These are phyloP conservation scores for Kondoa subrosea DNA, from an alignment of 768 basidiomycete genomes.

Conservation along the genomic window DNA sequence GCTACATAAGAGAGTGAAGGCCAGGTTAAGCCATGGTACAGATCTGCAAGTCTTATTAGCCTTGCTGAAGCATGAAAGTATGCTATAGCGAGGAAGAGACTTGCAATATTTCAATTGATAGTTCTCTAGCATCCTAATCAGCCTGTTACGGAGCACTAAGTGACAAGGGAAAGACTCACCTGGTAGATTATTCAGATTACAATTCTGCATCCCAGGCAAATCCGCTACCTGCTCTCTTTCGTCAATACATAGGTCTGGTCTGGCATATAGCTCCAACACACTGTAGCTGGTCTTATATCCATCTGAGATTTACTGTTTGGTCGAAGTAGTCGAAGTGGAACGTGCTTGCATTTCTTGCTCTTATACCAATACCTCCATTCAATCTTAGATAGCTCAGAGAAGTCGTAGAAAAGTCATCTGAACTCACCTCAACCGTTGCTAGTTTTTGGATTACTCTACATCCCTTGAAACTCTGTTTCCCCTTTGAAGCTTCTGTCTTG, in stretches of 20 bases:
- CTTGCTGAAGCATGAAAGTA: too few relatives aligned
- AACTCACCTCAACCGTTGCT: too few relatives aligned
- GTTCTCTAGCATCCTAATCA: slow-evolving; percentile 12
- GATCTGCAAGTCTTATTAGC: slow-evolving; percentile 39
- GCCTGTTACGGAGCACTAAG: neutral
- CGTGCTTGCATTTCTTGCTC: neutral
- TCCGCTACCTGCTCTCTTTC: slow-evolving; percentile 50
- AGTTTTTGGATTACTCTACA: too few relatives aligned
- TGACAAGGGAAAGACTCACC: slow-evolving; percentile 48
- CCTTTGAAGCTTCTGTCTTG: neutral
- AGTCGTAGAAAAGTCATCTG: too few relatives aligned
- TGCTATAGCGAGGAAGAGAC: neutral
- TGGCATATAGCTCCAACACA: slow-evolving; percentile 19
- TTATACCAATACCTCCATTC: too few relatives aligned
- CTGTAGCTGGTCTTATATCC: slow-evolving; percentile 36
- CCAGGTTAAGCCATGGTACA: slow-evolving; percentile 82
- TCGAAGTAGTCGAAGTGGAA: neutral
- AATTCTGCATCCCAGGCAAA: slow-evolving; percentile 79
- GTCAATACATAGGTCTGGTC: neutral
- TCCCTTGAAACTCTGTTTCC: too few relatives aligned
- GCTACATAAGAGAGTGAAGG: slow-evolving; percentile 85
- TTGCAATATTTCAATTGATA: slow-evolving; percentile 26
- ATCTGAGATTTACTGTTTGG: slow-evolving; percentile 24
- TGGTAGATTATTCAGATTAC: slow-evolving; percentile 80
- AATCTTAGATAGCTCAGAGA: too few relatives aligned